Conservation (phyloP, 345 rosid genomes). For the Eucalyptus sp. region DNA sequence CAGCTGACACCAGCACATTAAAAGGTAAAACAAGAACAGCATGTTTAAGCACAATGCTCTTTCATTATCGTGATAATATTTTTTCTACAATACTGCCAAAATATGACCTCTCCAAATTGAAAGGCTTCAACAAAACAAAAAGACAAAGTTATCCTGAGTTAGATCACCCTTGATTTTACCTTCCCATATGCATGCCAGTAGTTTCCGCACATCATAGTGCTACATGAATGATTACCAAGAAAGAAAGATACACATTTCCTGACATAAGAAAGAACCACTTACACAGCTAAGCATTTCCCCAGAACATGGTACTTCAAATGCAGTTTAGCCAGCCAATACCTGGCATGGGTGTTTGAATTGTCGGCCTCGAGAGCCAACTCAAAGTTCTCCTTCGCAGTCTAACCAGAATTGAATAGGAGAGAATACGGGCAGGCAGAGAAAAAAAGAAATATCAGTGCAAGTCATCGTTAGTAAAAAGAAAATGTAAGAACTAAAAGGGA, state of each 20-base stretch:
- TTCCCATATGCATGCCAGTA: neutral
- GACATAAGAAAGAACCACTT: conserved; percentile 11
- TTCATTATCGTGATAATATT: neutral
- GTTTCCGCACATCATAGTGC: neutral
- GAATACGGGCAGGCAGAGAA: neutral
- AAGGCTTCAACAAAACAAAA: neutral
- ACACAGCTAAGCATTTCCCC: conserved; percentile 82
- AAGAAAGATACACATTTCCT: neutral
- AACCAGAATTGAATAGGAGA: neutral
- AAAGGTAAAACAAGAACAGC: neutral
- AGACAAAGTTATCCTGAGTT: neutral
- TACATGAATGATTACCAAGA: neutral
- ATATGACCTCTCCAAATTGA: neutral
- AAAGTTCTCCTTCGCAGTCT: conserved; percentile 90
- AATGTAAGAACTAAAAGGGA: neutral
- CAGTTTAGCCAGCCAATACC: conserved; percentile 71
- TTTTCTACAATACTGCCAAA: neutral
- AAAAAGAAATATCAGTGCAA: neutral
- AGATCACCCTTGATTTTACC: neutral
- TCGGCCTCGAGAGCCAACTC: conserved; percentile 81
- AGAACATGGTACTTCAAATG: conserved; percentile 86
- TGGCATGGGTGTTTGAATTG: conserved; percentile 71
- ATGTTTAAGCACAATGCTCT: neutral
- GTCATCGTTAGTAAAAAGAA: neutral
- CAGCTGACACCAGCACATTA: neutral